phyloP scores from a whole-genome alignment of 495 filamentous ascomycete genomes.

The Hypoxylon fuscum region DNA sequence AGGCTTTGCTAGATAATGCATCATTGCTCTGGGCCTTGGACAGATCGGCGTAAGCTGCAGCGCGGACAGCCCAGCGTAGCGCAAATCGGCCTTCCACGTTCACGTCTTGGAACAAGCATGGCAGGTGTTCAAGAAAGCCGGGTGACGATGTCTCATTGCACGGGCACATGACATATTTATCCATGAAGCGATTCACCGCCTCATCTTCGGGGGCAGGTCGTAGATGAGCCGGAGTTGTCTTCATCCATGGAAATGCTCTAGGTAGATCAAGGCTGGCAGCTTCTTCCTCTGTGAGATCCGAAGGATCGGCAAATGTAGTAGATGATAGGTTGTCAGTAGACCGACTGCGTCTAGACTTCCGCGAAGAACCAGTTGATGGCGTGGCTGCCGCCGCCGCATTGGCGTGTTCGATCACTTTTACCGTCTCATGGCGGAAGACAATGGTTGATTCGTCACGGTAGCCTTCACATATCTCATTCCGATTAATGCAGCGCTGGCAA shows the following conservation, averaged over 20 bases:
- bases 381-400: conserved; percentile 1
- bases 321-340: conserved; percentile 6
- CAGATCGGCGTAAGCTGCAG: conserved; percentile 44
- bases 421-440: conserved; percentile 45
- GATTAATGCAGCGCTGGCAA: conserved; percentile 44
- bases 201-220: conserved; percentile 38
- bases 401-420: conserved; percentile 33
- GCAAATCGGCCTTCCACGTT: conserved; percentile 45
- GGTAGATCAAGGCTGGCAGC: conserved; percentile 14
- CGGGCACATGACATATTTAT: conserved; percentile 49
- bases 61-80: conserved; percentile 47
- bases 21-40: conserved; percentile 33
- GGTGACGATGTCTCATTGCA: conserved; percentile 45
- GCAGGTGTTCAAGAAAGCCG: conserved; percentile 49
- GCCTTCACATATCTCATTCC: conserved; percentile 43
- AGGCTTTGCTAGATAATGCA: conserved; percentile 32
- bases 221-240: conserved; percentile 5
- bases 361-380: background rate
- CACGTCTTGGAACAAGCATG: conserved; percentile 45
- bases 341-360: conserved; percentile 14
- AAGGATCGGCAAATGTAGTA: conserved; percentile 17
- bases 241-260: conserved; percentile 9
- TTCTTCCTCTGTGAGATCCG: conserved; percentile 26
- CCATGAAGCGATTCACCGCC: conserved; percentile 42
- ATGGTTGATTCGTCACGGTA: conserved; percentile 45